phyloP scores from a whole-genome alignment of 2,329 filamentous ascomycete species.

The Emmonsiellopsis sp. region DNA sequence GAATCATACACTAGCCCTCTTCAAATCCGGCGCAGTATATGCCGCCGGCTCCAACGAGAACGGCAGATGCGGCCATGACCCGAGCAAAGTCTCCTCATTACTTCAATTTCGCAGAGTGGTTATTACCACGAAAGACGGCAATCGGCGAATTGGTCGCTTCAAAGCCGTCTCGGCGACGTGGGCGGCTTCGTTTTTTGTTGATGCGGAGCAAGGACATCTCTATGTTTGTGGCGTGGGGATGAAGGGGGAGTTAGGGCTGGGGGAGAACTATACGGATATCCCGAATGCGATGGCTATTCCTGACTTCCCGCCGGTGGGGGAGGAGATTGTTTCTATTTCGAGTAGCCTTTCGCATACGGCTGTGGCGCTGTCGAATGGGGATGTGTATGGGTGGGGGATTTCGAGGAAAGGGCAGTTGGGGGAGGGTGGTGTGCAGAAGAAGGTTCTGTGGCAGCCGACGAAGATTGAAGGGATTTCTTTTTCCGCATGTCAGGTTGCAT shows the following conservation, averaged over 20 bases:
- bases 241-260: slow-evolving; percentile 66
- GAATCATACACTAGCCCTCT: slow-evolving; percentile 74
- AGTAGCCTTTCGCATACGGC: slow-evolving; percentile 73
- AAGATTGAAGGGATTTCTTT: slow-evolving; percentile 54
- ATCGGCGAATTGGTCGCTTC: slow-evolving; percentile 21
- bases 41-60: slow-evolving; percentile 54
- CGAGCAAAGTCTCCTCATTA: slow-evolving; percentile 8
- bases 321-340: slow-evolving; percentile 54
- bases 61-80: slow-evolving; percentile 32
- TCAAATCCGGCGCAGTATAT: slow-evolving; percentile 50
- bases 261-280: slow-evolving; percentile 24
- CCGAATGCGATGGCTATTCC: slow-evolving; percentile 41
- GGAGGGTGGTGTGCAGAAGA: slow-evolving; percentile 36
- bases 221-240: slow-evolving; percentile 57
- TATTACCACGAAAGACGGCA: slow-evolving; percentile 10
- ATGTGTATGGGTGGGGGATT: slow-evolving; percentile 81
- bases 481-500: slow-evolving; percentile 57
- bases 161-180: slow-evolving; percentile 62
- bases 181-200: slow-evolving; percentile 60
- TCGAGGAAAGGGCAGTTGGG: slow-evolving; percentile 80
- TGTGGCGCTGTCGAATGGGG: slow-evolving; percentile 62
- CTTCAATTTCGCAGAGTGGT: slow-evolving; percentile 21
- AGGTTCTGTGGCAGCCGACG: slow-evolving; percentile 50
- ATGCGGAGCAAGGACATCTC: slow-evolving; percentile 38
- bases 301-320: slow-evolving; percentile 55